Conservation (phyloP, 768 basidiomycete genomes). For the Amanita pallidorosea region DNA sequence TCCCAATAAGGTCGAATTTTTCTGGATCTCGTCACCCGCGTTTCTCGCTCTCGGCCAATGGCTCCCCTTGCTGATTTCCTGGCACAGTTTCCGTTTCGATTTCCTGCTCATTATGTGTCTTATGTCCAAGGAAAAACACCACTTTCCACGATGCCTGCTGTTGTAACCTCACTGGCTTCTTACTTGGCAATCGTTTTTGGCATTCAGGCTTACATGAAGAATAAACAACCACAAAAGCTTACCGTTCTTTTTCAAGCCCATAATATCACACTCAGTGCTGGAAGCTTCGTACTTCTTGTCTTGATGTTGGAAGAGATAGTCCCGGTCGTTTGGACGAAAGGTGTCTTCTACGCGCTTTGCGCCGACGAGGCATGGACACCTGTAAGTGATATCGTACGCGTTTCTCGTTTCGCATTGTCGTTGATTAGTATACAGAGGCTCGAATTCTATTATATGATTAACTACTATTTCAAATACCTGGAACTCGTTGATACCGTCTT, state of each 20-base stretch:
- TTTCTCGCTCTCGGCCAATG: constrained; percentile 31
- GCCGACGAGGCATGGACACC: constrained; percentile 71
- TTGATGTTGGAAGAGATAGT: constrained; percentile 88
- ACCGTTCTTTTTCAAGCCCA: constrained; percentile 81
- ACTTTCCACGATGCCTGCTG: constrained; percentile 70
- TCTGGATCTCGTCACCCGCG: neutral
- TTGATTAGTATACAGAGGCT: constrained; percentile 43
- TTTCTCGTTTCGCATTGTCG: constrained; percentile 5
- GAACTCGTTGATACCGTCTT: constrained; percentile 97
- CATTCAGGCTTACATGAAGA: constrained; percentile 76
- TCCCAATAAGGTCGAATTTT: neutral
- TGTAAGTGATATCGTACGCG: constrained; percentile 35
- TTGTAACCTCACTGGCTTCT: constrained; percentile 54
- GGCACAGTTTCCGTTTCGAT: constrained; percentile 40
- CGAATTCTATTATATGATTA: constrained; percentile 97
- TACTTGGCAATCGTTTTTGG: constrained; percentile 90
- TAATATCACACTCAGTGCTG: constrained; percentile 79
- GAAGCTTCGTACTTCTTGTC: constrained; percentile 75
- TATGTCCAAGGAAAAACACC: constrained; percentile 75
- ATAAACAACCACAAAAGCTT: constrained; percentile 60
- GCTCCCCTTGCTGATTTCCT: constrained; percentile 64
- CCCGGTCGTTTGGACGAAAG: constrained; percentile 65
- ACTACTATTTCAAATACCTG: constrained; percentile 97
- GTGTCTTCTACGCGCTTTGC: constrained; percentile 74
- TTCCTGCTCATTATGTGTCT: constrained; percentile 45